Percentiles rank a stretch among this genome's conserved stretches.
phyloP scores from a whole-genome alignment of 73 alveolate species.

The Tetrahymena elliotti region DNA sequence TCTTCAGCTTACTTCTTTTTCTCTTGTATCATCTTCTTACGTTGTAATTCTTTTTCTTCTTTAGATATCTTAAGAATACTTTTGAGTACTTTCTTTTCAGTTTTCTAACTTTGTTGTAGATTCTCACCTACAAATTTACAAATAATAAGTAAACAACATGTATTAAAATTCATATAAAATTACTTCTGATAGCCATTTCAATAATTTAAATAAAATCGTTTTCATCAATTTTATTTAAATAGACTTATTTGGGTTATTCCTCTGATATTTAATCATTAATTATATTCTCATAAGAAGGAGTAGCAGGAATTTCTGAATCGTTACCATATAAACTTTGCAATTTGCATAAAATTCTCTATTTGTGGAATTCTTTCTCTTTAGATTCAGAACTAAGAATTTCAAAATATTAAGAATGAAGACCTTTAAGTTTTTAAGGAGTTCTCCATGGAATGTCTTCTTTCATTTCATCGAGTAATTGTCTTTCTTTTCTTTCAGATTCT shows the following conservation, averaged over 20 bases:
- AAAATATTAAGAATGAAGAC: background rate
- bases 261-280: background rate
- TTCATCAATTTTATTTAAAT: background rate
- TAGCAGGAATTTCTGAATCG: background rate
- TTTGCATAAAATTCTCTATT: background rate
- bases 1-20: background rate
- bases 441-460: background rate
- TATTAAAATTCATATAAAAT: background rate
- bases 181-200: background rate
- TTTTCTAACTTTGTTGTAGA: background rate
- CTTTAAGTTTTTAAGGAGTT: background rate
- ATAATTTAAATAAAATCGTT: background rate
- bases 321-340: background rate
- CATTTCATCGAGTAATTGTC: background rate
- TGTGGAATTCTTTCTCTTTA: background rate
- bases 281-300: background rate
- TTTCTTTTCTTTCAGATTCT: background rate
- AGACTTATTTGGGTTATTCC: background rate
- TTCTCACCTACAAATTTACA: background rate
- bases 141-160: background rate
- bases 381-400: background rate
- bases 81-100: background rate
- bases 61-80: background rate
- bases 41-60: background rate
- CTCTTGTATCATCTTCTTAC: background rate